phyloP scores from a whole-genome alignment of 768 basidiomycete species.

The Tricholoma matsutake region DNA sequence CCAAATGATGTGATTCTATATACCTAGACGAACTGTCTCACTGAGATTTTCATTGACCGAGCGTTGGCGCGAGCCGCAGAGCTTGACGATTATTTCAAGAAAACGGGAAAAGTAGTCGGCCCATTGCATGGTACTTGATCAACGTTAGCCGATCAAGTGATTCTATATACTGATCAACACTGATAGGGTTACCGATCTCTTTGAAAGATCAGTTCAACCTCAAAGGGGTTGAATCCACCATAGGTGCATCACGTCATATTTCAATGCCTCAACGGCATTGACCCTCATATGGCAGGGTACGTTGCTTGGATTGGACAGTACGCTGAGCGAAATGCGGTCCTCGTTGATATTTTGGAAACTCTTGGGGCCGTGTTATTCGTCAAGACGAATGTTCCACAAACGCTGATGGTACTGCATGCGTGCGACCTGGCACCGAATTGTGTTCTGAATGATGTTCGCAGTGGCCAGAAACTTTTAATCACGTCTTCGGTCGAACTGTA shows the following conservation, averaged over 20 bases:
- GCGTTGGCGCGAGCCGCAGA: slow-evolving; percentile 62
- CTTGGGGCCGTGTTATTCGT: slow-evolving; percentile 72
- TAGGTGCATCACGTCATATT: slow-evolving; percentile 40
- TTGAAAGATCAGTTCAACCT: slow-evolving; percentile 73
- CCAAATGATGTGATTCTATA: neutral
- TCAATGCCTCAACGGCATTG: neutral
- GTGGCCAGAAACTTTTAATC: slow-evolving; percentile 80
- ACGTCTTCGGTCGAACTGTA: slow-evolving; percentile 73
- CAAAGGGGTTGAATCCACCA: slow-evolving; percentile 65
- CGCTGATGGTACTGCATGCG: slow-evolving; percentile 52
- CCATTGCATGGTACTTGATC: slow-evolving; percentile 57
- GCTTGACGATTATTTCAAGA: slow-evolving; percentile 59
- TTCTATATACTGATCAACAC: neutral
- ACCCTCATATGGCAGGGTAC: slow-evolving; percentile 45
- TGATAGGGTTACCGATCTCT: slow-evolving; percentile 56
- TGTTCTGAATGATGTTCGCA: slow-evolving; percentile 19
- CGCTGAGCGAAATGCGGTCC: slow-evolving; percentile 54
- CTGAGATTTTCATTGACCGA: slow-evolving; percentile 77
- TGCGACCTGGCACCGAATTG: neutral
- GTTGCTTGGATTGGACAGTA: slow-evolving; percentile 67
- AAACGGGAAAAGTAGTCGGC: slow-evolving; percentile 64
- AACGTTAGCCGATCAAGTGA: slow-evolving; percentile 2
- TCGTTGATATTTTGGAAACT: slow-evolving; percentile 64
- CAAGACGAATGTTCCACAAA: slow-evolving; percentile 73
- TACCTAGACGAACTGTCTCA: slow-evolving; percentile 71